Base-by-base conservation (phyloP, 228 moss, liverwort and hornwort species). In the Sphagnum magellanicum region DNA sequence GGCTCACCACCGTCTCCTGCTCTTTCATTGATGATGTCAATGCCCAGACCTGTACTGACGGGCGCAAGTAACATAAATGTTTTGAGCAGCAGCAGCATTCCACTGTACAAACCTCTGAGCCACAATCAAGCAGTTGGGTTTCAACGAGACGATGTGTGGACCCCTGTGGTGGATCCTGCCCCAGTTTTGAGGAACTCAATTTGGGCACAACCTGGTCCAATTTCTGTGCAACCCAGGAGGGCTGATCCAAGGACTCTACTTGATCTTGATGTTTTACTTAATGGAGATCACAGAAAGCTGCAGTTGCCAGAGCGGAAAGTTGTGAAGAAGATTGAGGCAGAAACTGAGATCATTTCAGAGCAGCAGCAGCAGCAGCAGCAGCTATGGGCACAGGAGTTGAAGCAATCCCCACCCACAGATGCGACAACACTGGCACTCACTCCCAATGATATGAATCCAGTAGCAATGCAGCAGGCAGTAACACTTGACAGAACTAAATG, bases 161-260 rank as follows among this genome's bases (percentile, higher is more conserved):
- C 59, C 59, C 59, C 16, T 13, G 6, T 60, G 13, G 60, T 14
- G 5, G 16, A 60, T 16, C 14, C 60, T 16, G 6, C 60, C 60
- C 60, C 14, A 14, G 16, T 14, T 16, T 14, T 14, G 60, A 60
- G 60, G 32, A 32, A 32, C 32, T 32, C 32, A 32, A 32, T 32
- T 32, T 32, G 32, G 32, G 32, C 32, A 3, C 66, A 66, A 9
- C 60, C 68, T 61, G 80, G 64, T 68, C 84, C 88, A 10, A 70
- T 88, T 50, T 84, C 77, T 78, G 86, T 83, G 58, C 81, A 81
- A 48, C 72, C 84, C 57, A 72, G 81, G 63, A 79, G 81, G 71
- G 72, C 78, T 66, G 77, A 72, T 61, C 15, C 71, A 4, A 72
- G 68, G 3, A 32, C 32, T 32, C 32, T 32, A 32, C 60, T 77